A percentile compares a stretch with the other conserved stretches of the same genome.
phyloP scores from a whole-genome alignment of 2,329 filamentous ascomycete genomes.

The Colletotrichum sp. region DNA sequence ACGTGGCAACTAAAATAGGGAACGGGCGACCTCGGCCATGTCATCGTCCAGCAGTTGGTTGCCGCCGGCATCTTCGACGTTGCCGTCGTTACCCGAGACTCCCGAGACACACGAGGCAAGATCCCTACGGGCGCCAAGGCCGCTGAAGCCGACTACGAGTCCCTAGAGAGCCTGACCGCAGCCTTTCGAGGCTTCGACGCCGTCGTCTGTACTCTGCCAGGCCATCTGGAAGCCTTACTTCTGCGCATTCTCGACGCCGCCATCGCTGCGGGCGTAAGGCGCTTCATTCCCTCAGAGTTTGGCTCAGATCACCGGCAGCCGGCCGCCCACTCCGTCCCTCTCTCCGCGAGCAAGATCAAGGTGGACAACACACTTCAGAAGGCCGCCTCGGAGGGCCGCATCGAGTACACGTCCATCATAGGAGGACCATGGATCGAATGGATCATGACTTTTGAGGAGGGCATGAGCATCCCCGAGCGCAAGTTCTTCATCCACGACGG shows the following conservation, averaged over 20 bases:
- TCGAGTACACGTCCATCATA: constrained; percentile 39
- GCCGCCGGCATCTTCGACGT: constrained; percentile 36
- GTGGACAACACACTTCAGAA: not conserved
- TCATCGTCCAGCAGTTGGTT: constrained; percentile 32
- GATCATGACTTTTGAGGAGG: not conserved
- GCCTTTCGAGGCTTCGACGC: constrained; percentile 62
- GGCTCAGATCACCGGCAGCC: constrained; percentile 29
- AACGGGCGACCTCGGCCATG: constrained; percentile 37
- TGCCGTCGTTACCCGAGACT: constrained; percentile 37
- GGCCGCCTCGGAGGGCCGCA: constrained; percentile 2
- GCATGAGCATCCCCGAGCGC: not conserved
- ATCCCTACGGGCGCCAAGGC: constrained; percentile 33
- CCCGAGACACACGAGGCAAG: constrained; percentile 39
- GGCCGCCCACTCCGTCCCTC: constrained; percentile 16
- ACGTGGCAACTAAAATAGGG: not conserved
- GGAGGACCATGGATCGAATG: constrained; percentile 45
- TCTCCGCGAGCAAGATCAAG: constrained; percentile 23
- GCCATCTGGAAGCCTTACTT: constrained; percentile 46
- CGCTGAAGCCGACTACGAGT: constrained; percentile 37
- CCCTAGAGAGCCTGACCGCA: constrained; percentile 48
- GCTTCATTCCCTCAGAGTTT: constrained; percentile 60
- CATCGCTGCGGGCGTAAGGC: constrained; percentile 54
- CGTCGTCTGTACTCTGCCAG: constrained; percentile 52
- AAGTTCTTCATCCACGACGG: constrained; percentile 51
- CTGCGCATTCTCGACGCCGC: constrained; percentile 55